Evolutionary conservation across 2,329 filamentous ascomycete genomes (phyloP), one percentile per base, ranked within the genome.

Genomic region (Aureobasidium sp.): DNA sequence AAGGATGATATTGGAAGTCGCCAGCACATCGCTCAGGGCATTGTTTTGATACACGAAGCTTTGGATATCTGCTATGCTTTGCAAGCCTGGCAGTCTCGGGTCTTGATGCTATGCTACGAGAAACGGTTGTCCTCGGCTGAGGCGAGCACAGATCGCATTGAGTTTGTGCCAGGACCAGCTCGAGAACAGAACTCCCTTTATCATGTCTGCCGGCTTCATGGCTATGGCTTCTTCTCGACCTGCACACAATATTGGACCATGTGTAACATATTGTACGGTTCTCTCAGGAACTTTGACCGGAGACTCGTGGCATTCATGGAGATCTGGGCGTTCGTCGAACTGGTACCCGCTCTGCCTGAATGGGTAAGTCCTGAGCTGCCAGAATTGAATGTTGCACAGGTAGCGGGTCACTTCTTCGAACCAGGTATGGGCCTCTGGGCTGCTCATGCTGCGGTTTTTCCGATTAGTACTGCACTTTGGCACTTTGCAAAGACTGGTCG

Each of bases 211-310:
- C 31, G 37, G 8, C 29, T 25, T 15, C 27, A 43, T 11, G 51
- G 51, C 6, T 17, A 43, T 43, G 51, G 51, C 1, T 45, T 55
- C 19, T 45, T 55, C 10, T 42, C 51, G 3, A 43, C 29, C 9
- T 55, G 51, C 38, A 45, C 51, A 31, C 37, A 43, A 11, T 55
- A 55, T n/a, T 55, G 51, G 51, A 27, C 51, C 5, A 55, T 55
- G 51, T 55, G 51, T 27, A 55, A 33, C n/a, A 55, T 55, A 10
- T 13, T 55, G 4, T 45, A 43, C n/a, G 27, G 51, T 25, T 55
- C 51, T 23, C 19, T 55, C 2, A 31, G 38, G 13, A 31, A 6
- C 2, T 45, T 33, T 11, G 25, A 45, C 4, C 27, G 1, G 6
- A 17, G 45, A 15, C 38, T 55, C 1, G 38, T 43, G 9, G 27